Conservation (phyloP, 2,329 filamentous ascomycete species). For the Colletotrichum agaves region DNA sequence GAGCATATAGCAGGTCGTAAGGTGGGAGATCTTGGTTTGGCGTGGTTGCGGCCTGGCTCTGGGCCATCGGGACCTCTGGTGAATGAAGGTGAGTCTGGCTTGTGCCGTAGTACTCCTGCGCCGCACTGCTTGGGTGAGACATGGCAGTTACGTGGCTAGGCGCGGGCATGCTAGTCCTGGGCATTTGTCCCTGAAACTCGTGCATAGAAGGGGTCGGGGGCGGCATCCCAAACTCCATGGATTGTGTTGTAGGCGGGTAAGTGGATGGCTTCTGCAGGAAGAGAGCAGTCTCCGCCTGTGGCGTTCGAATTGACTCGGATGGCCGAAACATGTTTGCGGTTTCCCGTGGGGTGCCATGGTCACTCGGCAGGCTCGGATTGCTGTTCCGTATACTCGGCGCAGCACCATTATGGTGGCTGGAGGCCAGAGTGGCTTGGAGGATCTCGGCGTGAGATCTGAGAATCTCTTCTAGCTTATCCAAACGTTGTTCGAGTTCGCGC, state of each 20-base stretch:
- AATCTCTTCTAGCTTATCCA: slow-evolving; percentile 76
- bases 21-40: slow-evolving; percentile 77
- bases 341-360: slow-evolving; percentile 67
- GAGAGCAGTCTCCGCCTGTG: slow-evolving; percentile 68
- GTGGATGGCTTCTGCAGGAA: slow-evolving; percentile 70
- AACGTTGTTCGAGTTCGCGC: slow-evolving; percentile 76
- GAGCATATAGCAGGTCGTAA: slow-evolving; percentile 77
- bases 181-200: slow-evolving; percentile 61
- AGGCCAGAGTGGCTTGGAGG: slow-evolving; percentile 65
- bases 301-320: slow-evolving; percentile 60
- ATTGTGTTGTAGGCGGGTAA: slow-evolving; percentile 58
- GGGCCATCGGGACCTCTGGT: slow-evolving; percentile 65
- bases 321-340: slow-evolving; percentile 58
- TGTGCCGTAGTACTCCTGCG: slow-evolving; percentile 62
- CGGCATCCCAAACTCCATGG: slow-evolving; percentile 61
- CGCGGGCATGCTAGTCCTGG: slow-evolving; percentile 52
- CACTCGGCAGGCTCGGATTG: slow-evolving; percentile 62
- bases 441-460: slow-evolving; percentile 74
- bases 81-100: slow-evolving; percentile 63
- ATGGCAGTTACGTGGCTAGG: slow-evolving; percentile 48
- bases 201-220: slow-evolving; percentile 58
- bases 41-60: slow-evolving; percentile 57
- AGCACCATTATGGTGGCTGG: slow-evolving; percentile 48
- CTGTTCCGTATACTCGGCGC: slow-evolving; percentile 60
- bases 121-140: slow-evolving; percentile 52